phyloP scores from a whole-genome alignment of 352 stramenopile species.

The Phytopythium boreale region DNA sequence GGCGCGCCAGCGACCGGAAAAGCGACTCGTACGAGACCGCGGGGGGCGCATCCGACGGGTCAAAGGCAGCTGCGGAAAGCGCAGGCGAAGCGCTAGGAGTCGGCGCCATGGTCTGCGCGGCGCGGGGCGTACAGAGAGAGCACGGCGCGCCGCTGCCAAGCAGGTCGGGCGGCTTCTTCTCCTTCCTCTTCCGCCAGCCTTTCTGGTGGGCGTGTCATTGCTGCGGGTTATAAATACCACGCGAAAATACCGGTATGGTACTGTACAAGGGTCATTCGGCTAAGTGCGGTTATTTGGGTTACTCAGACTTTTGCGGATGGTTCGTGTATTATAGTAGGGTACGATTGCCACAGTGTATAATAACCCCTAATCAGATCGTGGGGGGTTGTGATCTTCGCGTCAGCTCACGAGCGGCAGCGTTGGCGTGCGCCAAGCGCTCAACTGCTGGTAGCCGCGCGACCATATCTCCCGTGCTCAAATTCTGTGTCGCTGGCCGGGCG shows the following conservation, averaged over 20 bases:
- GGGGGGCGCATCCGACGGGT: neutral
- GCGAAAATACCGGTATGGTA: too few relatives aligned
- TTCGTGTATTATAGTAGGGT: neutral
- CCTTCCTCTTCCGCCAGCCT: neutral
- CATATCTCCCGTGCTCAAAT: neutral
- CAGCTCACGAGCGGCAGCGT: too few relatives aligned
- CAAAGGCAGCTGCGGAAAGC: neutral
- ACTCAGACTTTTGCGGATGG: neutral
- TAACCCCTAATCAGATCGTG: too few relatives aligned
- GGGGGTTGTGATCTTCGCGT: neutral
- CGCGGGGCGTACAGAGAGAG: neutral
- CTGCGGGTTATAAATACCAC: neutral
- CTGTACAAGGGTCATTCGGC: too few relatives aligned
- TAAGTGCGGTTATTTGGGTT: neutral
- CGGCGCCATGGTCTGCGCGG: slow-evolving; percentile 1
- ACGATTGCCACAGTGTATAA: neutral
- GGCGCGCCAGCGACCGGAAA: slow-evolving; percentile 45
- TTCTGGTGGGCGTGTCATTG: neutral
- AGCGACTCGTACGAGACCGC: slow-evolving; percentile 37
- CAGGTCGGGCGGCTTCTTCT: neutral
- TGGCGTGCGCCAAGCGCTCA: too few relatives aligned
- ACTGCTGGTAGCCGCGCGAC: neutral
- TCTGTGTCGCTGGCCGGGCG: too few relatives aligned
- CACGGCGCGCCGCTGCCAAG: neutral
- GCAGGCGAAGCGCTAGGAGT: neutral